These are phyloP conservation scores for Debaryomyces udenii DNA, from an alignment of 1,139 yeast genomes.

Conservation along the genomic window DNA sequence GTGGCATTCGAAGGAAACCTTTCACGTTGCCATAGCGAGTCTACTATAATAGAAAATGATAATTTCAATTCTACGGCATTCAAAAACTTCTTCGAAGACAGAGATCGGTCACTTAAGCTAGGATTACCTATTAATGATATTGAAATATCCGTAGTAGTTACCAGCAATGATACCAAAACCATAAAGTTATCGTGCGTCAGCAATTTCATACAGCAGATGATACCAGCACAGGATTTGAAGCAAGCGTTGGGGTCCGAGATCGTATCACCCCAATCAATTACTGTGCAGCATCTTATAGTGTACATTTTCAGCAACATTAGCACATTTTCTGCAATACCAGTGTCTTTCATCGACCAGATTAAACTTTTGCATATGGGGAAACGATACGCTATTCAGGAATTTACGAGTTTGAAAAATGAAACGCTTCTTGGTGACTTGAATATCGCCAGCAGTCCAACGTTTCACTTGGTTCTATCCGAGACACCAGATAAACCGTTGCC, in stretches of 20 bases:
- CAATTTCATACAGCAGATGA: constrained; percentile 5
- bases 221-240: constrained; percentile 3
- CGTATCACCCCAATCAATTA: background rate
- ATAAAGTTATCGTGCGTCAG: background rate
- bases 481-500: constrained; percentile 1
- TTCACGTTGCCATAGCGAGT: background rate
- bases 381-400: constrained; percentile 3
- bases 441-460: constrained; percentile 5
- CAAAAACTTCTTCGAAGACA: background rate
- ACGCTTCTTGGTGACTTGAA: constrained; percentile 4
- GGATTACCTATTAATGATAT: background rate
- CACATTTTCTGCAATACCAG: background rate
- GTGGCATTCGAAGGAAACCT: background rate
- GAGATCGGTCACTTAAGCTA: background rate
- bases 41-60: constrained; percentile 3
- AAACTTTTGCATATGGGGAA: constrained; percentile 8
- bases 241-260: background rate
- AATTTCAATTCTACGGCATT: constrained; percentile 5
- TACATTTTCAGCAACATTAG: constrained; percentile 7
- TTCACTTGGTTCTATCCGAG: constrained; percentile 4
- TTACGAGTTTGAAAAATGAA: background rate
- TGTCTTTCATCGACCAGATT: constrained; percentile 6
- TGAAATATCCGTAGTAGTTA: background rate
- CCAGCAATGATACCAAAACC: background rate
- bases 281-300: constrained; percentile 7